Evolutionary conservation across 306 rosid species (phyloP).

Genomic region (Quercus rubra): DNA sequence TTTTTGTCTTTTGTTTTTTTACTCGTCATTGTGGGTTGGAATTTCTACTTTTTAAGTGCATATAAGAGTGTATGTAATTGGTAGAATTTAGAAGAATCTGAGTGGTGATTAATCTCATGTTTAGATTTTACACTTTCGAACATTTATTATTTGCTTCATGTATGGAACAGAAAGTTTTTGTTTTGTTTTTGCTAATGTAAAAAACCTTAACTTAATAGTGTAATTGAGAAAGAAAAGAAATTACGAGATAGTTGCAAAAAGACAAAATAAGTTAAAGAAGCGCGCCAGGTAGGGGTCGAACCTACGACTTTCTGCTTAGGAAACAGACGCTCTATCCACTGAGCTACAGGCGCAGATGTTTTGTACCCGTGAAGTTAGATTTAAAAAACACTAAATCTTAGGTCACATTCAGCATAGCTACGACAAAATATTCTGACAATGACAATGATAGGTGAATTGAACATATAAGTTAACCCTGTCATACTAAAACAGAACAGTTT

Average conservation of each 20-base stretch:
- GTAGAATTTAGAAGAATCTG: constrained; percentile 1
- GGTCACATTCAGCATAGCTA: background rate
- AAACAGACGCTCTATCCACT: constrained; percentile 96
- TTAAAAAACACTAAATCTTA: no score
- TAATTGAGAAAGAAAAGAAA: background rate
- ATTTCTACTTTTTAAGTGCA: constrained; percentile 13
- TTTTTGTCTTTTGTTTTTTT: background rate
- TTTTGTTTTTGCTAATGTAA: no score
- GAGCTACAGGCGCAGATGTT: constrained; percentile 68
- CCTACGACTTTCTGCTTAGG: constrained; percentile 96
- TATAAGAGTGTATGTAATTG: background rate
- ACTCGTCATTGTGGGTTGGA: background rate
- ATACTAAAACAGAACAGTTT: no score
- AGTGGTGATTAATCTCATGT: background rate
- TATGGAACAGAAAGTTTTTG: no score
- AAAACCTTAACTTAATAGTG: background rate
- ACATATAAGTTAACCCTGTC: no score
- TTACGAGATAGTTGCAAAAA: background rate
- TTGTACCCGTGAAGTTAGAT: background rate
- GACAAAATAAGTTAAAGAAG: background rate
- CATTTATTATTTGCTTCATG: no score
- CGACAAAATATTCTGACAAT: background rate
- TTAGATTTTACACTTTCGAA: background rate
- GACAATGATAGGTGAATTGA: background rate
- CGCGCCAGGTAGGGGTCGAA: constrained; percentile 97